Conservation (phyloP, 2,329 filamentous ascomycete genomes). For the Pezicula rhizophila region DNA sequence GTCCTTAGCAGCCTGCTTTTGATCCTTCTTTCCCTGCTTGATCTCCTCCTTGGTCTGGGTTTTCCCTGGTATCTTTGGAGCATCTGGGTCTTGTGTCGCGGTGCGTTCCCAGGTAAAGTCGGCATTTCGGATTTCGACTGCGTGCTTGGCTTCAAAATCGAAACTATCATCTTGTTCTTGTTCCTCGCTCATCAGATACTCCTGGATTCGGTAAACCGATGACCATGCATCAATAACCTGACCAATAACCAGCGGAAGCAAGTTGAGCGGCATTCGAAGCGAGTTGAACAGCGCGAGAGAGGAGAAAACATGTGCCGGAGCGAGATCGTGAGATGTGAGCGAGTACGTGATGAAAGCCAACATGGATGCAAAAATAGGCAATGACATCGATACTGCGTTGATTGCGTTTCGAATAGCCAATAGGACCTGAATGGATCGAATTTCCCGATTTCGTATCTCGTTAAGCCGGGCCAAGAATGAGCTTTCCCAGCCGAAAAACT, state of each 20-base stretch:
- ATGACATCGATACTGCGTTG: conserved; percentile 58
- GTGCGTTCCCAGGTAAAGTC: conserved; percentile 6
- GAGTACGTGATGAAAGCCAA: conserved; percentile 80
- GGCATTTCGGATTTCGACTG: conserved; percentile 1
- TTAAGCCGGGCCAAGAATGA: conserved; percentile 53
- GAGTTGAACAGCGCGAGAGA: conserved; percentile 88
- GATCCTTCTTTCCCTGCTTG: conserved; percentile 31
- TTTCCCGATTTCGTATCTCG: conserved; percentile 51
- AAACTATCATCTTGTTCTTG: conserved; percentile 72
- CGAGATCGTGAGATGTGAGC: conserved; percentile 56
- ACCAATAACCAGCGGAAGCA: conserved; percentile 78
- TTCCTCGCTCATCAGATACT: conserved; percentile 80
- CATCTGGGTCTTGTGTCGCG: conserved; percentile 44
- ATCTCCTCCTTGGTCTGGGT: conserved; percentile 47
- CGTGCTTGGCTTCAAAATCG: conserved; percentile 62
- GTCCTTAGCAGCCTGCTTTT: conserved; percentile 37
- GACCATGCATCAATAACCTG: conserved; percentile 81
- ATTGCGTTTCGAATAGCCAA: conserved; percentile 61
- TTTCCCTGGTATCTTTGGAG: conserved; percentile 29
- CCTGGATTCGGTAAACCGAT: conserved; percentile 73
- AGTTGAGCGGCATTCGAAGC: conserved; percentile 76
- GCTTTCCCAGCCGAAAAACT: conserved; percentile 62
- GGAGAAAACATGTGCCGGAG: conserved; percentile 75
- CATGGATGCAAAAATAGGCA: conserved; percentile 91
- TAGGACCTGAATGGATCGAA: conserved; percentile 67